Evolutionary conservation across 345 rosid genomes (phyloP).

Genomic region (Abelmoschus esculentus): DNA sequence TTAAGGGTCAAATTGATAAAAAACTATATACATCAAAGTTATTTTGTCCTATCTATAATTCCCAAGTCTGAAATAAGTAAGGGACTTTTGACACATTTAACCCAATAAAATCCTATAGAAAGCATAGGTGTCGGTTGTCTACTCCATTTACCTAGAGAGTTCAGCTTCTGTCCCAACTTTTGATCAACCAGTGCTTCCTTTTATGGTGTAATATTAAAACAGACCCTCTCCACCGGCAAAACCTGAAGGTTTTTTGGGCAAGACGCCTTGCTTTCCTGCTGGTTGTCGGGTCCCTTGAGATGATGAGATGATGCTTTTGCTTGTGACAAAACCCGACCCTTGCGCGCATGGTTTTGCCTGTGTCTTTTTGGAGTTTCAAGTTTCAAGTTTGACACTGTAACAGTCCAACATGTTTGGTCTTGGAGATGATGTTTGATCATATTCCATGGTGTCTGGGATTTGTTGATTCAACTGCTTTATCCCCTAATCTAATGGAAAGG

Average conservation of each 20-base stretch:
- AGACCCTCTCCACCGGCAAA: slow-evolving; percentile 13
- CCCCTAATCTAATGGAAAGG: not conserved
- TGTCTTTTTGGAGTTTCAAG: not conserved
- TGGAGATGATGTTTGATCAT: too few relatives aligned
- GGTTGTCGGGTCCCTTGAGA: slow-evolving; percentile 18
- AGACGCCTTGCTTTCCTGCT: slow-evolving; percentile 22
- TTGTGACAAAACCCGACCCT: not conserved
- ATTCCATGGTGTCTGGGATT: not conserved
- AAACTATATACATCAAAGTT: too few relatives aligned
- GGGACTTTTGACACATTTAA: not conserved
- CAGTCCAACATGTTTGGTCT: not conserved
- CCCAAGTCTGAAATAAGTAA: not conserved
- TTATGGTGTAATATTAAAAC: not conserved
- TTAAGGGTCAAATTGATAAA: too few relatives aligned
- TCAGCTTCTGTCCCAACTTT: not conserved
- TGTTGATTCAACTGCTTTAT: slow-evolving; percentile 5
- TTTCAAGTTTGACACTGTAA: not conserved
- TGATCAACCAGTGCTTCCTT: not conserved
- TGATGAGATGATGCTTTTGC: not conserved
- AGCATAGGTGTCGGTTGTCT: slow-evolving; percentile 7
- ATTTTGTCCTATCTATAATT: too few relatives aligned
- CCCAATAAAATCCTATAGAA: not conserved
- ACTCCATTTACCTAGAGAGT: not conserved
- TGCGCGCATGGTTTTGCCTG: not conserved
- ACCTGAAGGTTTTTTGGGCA: slow-evolving; percentile 2